A percentile compares a stretch with the other conserved stretches of the same genome.
phyloP scores from a whole-genome alignment of 805 yeast species.

The Clavispora asparagi region DNA sequence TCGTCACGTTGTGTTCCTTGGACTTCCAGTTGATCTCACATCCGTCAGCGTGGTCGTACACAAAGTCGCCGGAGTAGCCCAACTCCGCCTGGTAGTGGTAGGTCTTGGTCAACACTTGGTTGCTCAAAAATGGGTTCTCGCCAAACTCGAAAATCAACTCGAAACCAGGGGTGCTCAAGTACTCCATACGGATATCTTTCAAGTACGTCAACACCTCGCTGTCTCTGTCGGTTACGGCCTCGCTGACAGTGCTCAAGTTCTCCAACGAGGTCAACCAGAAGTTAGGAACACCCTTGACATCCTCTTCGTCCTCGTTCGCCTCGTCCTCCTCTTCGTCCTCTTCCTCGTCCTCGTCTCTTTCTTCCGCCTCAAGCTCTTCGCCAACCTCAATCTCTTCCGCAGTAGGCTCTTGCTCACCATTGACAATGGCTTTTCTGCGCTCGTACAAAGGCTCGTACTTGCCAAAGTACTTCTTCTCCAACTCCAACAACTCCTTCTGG shows the following conservation, averaged over 20 bases:
- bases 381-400: constrained; percentile 76
- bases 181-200: constrained; percentile 69
- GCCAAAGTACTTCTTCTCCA: constrained; percentile 73
- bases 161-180: constrained; percentile 84
- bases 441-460: constrained; percentile 73
- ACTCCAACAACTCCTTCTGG: constrained; percentile 79
- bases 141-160: constrained; percentile 76
- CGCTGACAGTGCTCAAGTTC: constrained; percentile 75
- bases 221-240: constrained; percentile 85
- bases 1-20: constrained; percentile 77
- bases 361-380: constrained; percentile 58
- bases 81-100: constrained; percentile 92
- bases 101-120: constrained; percentile 70
- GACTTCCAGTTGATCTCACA: constrained; percentile 77
- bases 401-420: constrained; percentile 73
- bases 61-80: constrained; percentile 93
- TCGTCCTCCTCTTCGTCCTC: constrained; percentile 40
- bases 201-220: constrained; percentile 71
- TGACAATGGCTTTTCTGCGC: constrained; percentile 65
- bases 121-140: constrained; percentile 71
- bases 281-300: constrained; percentile 74
- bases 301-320: constrained; percentile 34
- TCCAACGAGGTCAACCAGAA: constrained; percentile 97
- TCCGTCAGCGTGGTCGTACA: constrained; percentile 96
- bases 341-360: constrained; percentile 39